These are phyloP conservation scores for Mycena olivaceomarginata DNA, from an alignment of 768 basidiomycete species.

Conservation along the genomic window DNA sequence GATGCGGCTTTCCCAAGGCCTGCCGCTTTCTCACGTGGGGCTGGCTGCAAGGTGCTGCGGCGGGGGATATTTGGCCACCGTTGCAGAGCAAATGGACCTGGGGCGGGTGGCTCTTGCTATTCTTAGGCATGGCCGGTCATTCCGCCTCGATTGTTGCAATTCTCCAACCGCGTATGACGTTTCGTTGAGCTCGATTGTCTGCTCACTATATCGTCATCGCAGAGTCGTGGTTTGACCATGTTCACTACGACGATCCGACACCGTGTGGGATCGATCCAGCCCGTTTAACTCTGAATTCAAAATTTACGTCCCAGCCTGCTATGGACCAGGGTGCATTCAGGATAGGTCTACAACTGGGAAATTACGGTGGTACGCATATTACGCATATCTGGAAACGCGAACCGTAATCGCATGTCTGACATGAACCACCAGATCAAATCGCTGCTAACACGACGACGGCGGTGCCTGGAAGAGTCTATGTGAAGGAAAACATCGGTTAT, in stretches of 20 bases:
- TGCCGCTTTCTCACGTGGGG: slow-evolving; percentile 12
- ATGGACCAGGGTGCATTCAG: slow-evolving; percentile 12
- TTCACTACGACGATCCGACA: neutral
- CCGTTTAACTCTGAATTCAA: neutral
- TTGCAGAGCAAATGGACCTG: neutral
- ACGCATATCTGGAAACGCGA: too few species aligned
- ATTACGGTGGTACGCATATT: slow-evolving; percentile 5
- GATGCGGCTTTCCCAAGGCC: slow-evolving; percentile 8
- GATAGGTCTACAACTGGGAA: slow-evolving; percentile 15
- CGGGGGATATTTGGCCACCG: slow-evolving; percentile 3
- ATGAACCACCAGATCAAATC: slow-evolving; percentile 10
- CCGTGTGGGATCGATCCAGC: slow-evolving; percentile 19
- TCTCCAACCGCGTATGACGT: slow-evolving; percentile 22
- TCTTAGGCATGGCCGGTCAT: slow-evolving; percentile 28
- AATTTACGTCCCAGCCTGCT: neutral
- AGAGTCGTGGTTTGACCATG: slow-evolving; percentile 5
- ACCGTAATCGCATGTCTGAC: neutral
- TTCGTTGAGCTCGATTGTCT: neutral
- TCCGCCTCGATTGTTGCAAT: slow-evolving; percentile 29
- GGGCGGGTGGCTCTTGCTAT: slow-evolving; percentile 15
- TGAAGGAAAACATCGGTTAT: slow-evolving; percentile 35
- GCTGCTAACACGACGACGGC: slow-evolving; percentile 8
- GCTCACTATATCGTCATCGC: neutral
- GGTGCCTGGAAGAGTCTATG: slow-evolving; percentile 10
- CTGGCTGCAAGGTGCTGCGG: slow-evolving; percentile 16